Conservation (phyloP, 805 yeast species). For the Yarrowia porcina region DNA sequence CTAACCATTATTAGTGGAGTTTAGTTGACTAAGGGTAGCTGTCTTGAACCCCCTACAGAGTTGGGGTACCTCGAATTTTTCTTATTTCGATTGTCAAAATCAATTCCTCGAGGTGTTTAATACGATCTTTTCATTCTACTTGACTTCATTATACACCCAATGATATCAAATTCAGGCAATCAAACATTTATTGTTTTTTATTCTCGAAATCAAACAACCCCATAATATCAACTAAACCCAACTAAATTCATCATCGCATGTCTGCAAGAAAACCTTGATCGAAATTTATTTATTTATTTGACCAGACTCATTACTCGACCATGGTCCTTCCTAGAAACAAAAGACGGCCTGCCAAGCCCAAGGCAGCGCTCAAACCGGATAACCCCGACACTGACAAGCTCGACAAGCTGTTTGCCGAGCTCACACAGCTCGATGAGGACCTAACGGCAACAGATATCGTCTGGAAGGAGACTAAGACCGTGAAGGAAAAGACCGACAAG, state of each 20-base stretch:
- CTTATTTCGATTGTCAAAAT: too few relatives aligned
- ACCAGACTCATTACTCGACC: background rate
- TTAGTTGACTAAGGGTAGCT: too few relatives aligned
- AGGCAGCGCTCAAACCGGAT: slow-evolving; percentile 12
- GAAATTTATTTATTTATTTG: background rate
- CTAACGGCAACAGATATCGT: background rate
- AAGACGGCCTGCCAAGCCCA: slow-evolving; percentile 13
- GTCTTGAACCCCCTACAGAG: too few relatives aligned
- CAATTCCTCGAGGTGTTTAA: too few relatives aligned
- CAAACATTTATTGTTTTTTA: too few relatives aligned
- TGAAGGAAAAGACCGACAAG: background rate
- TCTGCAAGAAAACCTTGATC: slow-evolving; percentile 11
- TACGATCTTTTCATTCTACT: too few relatives aligned
- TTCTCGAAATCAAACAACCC: too few relatives aligned
- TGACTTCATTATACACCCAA: too few relatives aligned
- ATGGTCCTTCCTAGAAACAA: slow-evolving; percentile 23
- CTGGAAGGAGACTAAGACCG: slow-evolving; percentile 14
- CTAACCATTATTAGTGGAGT: too few relatives aligned
- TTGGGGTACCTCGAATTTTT: too few relatives aligned
- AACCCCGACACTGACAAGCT: slow-evolving; percentile 12
- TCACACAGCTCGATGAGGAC: slow-evolving; percentile 21
- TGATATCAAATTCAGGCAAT: too few relatives aligned
- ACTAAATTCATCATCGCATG: background rate
- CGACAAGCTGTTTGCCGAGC: slow-evolving; percentile 7
- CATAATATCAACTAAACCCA: background rate